Evolutionary conservation across 140 eudicot genomes (phyloP).

Genomic region (Oenanthe javanica): DNA sequence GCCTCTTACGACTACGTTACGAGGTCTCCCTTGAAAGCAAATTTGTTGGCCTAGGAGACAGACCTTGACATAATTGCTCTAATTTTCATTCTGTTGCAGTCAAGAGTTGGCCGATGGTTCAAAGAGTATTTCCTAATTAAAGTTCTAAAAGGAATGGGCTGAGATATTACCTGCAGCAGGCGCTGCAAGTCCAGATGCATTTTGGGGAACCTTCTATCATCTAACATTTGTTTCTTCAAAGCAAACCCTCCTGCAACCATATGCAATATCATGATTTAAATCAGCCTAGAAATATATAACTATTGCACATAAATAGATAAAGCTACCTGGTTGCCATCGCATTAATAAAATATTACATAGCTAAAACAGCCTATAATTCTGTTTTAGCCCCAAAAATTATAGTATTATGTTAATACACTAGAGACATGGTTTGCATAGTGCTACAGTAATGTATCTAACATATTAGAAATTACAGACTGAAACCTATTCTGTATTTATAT

Average conservation of each 20-base stretch:
- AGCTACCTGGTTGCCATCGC: background rate
- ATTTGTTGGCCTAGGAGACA: background rate
- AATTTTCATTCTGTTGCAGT: background rate
- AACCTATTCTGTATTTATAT: background rate
- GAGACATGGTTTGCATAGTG: background rate
- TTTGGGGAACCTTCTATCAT: conserved; percentile 88
- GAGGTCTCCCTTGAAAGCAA: background rate
- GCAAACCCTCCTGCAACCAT: conserved; percentile 73
- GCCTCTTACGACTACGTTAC: background rate
- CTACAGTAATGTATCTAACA: background rate
- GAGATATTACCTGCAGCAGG: conserved; percentile 60
- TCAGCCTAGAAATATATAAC: background rate
- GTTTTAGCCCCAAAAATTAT: background rate
- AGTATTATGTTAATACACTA: background rate
- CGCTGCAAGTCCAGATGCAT: conserved; percentile 98
- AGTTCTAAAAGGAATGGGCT: background rate
- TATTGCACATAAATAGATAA: background rate
- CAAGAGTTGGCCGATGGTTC: background rate
- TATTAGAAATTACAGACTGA: background rate
- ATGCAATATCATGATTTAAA: background rate
- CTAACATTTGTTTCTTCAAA: conserved; percentile 75
- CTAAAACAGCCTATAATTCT: background rate
- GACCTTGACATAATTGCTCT: background rate
- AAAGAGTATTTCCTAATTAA: background rate
- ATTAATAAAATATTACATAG: background rate